A percentile compares a stretch with the other conserved stretches of the same genome.
phyloP scores from a whole-genome alignment of 306 rosid species.

The Cicer judaicum region DNA sequence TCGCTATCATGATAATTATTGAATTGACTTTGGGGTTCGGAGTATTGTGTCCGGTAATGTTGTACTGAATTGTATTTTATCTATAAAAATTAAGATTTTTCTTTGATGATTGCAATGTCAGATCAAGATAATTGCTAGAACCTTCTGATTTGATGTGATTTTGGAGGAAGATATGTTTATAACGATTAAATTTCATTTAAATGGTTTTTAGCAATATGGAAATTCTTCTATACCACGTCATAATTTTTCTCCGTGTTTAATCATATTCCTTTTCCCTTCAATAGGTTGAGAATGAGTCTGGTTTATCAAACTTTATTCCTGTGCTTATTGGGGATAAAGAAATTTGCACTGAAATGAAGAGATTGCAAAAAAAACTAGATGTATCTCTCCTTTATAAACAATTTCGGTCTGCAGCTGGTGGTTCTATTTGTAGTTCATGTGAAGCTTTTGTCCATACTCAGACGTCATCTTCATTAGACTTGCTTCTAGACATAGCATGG shows the following conservation, averaged over 20 bases:
- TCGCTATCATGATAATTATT: conserved; percentile 10
- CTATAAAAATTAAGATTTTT: conserved; percentile 1
- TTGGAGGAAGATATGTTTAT: conserved; percentile 16
- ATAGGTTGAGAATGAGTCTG: conserved; percentile 97
- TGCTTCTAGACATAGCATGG: conserved; percentile 88
- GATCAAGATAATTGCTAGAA: conserved; percentile 27
- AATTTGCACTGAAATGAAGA: conserved; percentile 79
- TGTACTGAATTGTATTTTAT: conserved; percentile 21
- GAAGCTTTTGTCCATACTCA: conserved; percentile 61
- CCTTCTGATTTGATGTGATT: conserved; percentile 36
- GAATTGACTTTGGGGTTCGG: conserved; percentile 17
- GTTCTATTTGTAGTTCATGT: conserved; percentile 59
- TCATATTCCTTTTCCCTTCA: conserved; percentile 34
- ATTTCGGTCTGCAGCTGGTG: conserved; percentile 45
- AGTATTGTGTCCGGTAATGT: conserved; percentile 6
- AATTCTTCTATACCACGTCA: not conserved
- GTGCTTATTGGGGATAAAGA: conserved; percentile 79
- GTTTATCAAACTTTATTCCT: conserved; percentile 90
- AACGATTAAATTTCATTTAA: conserved; percentile 20
- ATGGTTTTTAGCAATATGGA: conserved; percentile 21
- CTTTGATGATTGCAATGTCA: conserved; percentile 24
- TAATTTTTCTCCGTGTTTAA: conserved; percentile 6
- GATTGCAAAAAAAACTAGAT: conserved; percentile 61
- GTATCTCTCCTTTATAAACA: conserved; percentile 54
- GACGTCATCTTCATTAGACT: conserved; percentile 57